Evolutionary conservation across 2,329 filamentous ascomycete species (phyloP).

Genomic region (Curvularia spicifera): DNA sequence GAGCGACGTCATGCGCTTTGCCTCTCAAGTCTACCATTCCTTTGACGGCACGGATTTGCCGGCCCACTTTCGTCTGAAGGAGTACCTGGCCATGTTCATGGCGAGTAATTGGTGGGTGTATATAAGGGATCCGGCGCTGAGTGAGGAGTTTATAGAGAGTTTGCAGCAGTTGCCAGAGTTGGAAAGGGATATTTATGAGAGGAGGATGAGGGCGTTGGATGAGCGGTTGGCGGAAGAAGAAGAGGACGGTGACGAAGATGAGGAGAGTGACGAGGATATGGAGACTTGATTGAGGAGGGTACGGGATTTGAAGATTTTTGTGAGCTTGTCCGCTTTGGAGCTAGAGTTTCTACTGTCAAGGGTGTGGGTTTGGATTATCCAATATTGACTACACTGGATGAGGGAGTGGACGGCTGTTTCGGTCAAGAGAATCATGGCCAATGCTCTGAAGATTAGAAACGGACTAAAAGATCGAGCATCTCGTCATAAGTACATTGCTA

Average conservation of each 20-base stretch:
- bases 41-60: background rate
- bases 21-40: constrained; percentile 23
- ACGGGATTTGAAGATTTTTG: too few species aligned
- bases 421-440: background rate
- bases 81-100: constrained; percentile 24
- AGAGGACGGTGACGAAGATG: background rate
- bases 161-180: constrained; percentile 27
- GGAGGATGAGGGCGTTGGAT: background rate
- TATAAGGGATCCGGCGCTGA: constrained; percentile 17
- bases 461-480: background rate
- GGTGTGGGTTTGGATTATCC: background rate
- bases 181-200: constrained; percentile 20
- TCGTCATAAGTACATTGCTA: background rate
- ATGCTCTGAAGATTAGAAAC: background rate
- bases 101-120: constrained; percentile 30
- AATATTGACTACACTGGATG: background rate
- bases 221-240: background rate
- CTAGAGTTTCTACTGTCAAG: background rate
- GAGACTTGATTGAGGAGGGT: background rate
- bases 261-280: background rate
- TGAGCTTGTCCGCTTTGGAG: background rate
- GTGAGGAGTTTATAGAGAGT: constrained; percentile 11
- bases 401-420: background rate
- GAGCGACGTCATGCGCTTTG: constrained; percentile 24
- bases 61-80: constrained; percentile 19